phyloP scores from a whole-genome alignment of 768 basidiomycete genomes.

The Lyophyllum semitale region DNA sequence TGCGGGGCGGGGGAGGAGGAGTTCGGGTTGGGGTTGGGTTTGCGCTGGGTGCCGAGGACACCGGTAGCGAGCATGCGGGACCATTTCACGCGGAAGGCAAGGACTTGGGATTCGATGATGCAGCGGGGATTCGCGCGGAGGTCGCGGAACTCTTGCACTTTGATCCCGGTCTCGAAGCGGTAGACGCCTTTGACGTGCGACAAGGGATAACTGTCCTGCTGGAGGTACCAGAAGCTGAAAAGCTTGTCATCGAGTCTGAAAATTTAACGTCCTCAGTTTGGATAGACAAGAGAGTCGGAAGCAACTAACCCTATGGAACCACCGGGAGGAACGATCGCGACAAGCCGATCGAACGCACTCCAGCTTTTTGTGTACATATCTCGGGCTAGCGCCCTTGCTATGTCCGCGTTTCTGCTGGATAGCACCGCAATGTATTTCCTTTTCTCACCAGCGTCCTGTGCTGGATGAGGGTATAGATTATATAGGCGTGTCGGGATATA shows the following conservation, averaged over 20 bases:
- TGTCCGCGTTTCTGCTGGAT: conserved; percentile 82
- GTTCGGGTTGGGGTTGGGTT: conserved; percentile 33
- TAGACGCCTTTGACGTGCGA: conserved; percentile 84
- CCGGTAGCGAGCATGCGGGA: conserved; percentile 72
- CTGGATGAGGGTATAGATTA: conserved; percentile 78
- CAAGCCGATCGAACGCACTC: conserved; percentile 88
- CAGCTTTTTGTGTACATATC: conserved; percentile 94
- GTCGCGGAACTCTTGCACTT: conserved; percentile 87
- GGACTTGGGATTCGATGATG: conserved; percentile 78
- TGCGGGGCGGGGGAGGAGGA: conserved; percentile 14
- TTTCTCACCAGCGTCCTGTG: conserved; percentile 74
- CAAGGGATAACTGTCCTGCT: conserved; percentile 74
- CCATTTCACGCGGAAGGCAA: conserved; percentile 84
- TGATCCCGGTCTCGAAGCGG: conserved; percentile 86
- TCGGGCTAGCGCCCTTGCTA: conserved; percentile 79
- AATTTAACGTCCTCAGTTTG: background rate
- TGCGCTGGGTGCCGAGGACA: conserved; percentile 53
- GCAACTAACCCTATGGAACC: conserved; percentile 79
- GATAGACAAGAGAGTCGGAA: conserved; percentile 3
- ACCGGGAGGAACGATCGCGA: conserved; percentile 88
- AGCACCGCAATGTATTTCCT: conserved; percentile 73
- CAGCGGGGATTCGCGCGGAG: conserved; percentile 87
- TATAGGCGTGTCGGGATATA: conserved; percentile 77
- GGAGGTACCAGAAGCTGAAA: conserved; percentile 87
- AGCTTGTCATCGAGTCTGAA: conserved; percentile 87